Percentiles rank a stretch among this genome's conserved stretches.
phyloP scores from a whole-genome alignment of 2,329 filamentous ascomycete species.

The Botrytis galanthina region DNA sequence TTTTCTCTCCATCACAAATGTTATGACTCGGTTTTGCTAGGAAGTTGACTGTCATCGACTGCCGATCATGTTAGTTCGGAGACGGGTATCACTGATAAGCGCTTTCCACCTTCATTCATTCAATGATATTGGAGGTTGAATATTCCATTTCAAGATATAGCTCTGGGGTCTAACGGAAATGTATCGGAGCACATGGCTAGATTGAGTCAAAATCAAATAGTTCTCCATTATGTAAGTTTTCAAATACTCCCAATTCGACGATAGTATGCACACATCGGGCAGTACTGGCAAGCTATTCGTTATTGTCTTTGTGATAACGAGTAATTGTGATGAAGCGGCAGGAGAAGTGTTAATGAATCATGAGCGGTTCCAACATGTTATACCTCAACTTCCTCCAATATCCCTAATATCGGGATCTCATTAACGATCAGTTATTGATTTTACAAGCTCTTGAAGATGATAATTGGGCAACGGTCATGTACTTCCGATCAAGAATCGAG shows the following conservation, averaged over 20 bases:
- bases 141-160: background rate
- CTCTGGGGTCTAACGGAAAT: background rate
- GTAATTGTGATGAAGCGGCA: background rate
- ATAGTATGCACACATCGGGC: background rate
- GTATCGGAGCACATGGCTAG: background rate
- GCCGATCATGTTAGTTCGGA: background rate
- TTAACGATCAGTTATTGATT: background rate
- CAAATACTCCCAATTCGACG: background rate
- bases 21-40: background rate
- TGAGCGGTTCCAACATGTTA: conserved; percentile 15
- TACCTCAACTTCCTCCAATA: conserved; percentile 5
- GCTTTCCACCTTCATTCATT: background rate
- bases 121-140: background rate
- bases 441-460: background rate
- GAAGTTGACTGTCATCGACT: background rate
- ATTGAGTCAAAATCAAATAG: background rate
- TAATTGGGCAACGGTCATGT: conserved; percentile 3
- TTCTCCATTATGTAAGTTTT: background rate
- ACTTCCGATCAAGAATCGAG: background rate
- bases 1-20: background rate
- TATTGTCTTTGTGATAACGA: background rate
- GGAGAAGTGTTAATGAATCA: background rate
- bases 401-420: conserved; percentile 6
- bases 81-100: background rate
- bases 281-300: background rate